Evolutionary conservation across 2,329 filamentous ascomycete species (phyloP), one percentile per base, ranked within the genome.

Genomic region (Nectriaceae sp.): DNA sequence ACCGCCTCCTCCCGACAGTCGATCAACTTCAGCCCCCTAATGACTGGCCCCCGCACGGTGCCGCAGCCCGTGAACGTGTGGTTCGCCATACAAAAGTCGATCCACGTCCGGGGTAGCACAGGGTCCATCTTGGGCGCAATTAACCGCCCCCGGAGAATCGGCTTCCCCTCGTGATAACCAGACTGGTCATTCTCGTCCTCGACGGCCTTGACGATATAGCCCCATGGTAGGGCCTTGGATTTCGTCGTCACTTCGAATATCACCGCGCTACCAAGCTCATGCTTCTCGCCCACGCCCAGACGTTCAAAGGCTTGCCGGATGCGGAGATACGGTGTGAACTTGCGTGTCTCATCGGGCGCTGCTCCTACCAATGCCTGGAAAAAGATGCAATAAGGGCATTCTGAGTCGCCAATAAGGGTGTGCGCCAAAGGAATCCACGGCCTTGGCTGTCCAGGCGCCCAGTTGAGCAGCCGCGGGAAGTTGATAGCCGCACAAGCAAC

Each of bases 341-440:
- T 71, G 52, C 63, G 62, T 6, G 59, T 63, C 48, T 49, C 49
- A 16, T 68, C 63, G 13, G 60, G 56, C 16, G 52, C 56, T 8
- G 57, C 56, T 15, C 63, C 65, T 18, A 71, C 61, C 53, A 71
- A 53, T 41, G 67, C 63, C 39, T 67, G 62, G 48, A 71, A 70
- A 54, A 71, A 71, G 46, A 64, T 60, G 52, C 69, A 71, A 53
- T 68, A 71, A n/a, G 69, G 69, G 42, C 69, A 71, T 3, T 52
- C 48, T 15, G 64, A 63, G 8, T 57, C 48, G 29, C 59, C 62
- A 18, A 57, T 56, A 19, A 65, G 57, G 13, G 62, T 63, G 40
- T 71, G 69, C 8, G 67, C 61, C 33, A 71, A 56, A 5, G 63
- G 57, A 21, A 71, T 64, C 69, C 69, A 71, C 4, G 68, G 66